Evolutionary conservation across 352 stramenopile genomes (phyloP).

Genomic region (Globisporangium yorkense): DNA sequence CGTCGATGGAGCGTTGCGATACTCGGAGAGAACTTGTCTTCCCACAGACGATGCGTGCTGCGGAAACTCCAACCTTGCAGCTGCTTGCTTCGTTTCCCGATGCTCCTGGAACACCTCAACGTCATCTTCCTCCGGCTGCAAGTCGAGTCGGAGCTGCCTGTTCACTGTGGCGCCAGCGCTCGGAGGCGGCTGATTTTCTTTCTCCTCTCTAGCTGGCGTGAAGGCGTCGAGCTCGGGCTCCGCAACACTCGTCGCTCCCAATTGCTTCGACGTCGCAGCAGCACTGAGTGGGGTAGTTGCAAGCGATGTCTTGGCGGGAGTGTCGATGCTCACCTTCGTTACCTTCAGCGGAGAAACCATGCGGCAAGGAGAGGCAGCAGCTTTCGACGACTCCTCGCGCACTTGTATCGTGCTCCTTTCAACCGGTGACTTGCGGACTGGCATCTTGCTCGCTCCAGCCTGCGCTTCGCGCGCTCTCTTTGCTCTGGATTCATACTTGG

Average conservation of each 20-base stretch:
- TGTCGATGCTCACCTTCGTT: neutral
- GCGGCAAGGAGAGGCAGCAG: neutral
- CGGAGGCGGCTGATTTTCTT: conserved; percentile 7
- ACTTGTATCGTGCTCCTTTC: neutral
- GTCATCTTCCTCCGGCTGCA: neutral
- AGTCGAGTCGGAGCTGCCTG: neutral
- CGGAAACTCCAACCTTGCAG: neutral
- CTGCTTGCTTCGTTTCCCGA: neutral
- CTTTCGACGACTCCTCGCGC: neutral
- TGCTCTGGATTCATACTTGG: neutral
- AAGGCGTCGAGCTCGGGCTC: neutral
- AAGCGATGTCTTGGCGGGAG: neutral
- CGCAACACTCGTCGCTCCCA: neutral
- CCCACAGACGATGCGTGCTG: conserved; percentile 36
- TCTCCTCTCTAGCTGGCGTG: neutral
- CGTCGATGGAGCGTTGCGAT: conserved; percentile 53
- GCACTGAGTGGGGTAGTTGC: neutral
- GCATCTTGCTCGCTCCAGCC: no score
- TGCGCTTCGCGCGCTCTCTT: neutral
- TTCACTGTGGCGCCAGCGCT: neutral
- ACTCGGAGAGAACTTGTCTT: conserved; percentile 64
- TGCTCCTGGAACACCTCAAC: neutral
- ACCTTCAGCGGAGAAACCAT: neutral
- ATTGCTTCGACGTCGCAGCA: neutral
- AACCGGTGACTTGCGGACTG: no score